Conservation (phyloP, 371 early-diverging fungal species). For the Syncephalastrum sp. region DNA sequence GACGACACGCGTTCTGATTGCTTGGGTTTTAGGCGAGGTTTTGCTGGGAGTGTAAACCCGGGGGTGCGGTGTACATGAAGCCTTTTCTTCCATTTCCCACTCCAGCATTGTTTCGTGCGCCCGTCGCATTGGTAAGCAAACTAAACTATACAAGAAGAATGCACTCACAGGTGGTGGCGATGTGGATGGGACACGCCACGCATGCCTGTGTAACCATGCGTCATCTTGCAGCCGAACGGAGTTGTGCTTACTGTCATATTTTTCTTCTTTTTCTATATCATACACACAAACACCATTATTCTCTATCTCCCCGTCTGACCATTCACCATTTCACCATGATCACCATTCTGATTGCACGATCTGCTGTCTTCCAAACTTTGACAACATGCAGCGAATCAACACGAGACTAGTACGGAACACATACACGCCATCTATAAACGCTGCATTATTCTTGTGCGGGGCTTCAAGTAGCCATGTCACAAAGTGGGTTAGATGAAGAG, state of each 20-base stretch:
- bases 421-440: background rate
- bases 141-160: no score
- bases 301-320: background rate
- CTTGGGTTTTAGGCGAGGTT: constrained; percentile 11
- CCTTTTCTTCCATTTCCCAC: constrained; percentile 4
- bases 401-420: background rate
- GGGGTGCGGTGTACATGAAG: constrained; percentile 4
- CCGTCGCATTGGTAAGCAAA: no score
- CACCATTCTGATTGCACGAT: no score
- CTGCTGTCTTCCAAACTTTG: no score
- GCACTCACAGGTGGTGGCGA: background rate
- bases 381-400: no score
- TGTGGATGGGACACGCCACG: constrained; percentile 7
- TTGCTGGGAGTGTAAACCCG: constrained; percentile 13
- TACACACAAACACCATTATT: background rate
- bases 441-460: constrained; percentile 17
- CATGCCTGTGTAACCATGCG: constrained; percentile 19
- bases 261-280: constrained; percentile 9
- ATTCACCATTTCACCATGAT: background rate
- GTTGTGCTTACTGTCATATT: constrained; percentile 4
- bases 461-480: constrained; percentile 30
- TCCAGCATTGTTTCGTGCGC: constrained; percentile 2
- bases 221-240: constrained; percentile 11
- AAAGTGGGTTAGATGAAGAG: constrained; percentile 11
- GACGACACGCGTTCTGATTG: constrained; percentile 8